Evolutionary conservation across 2,329 filamentous ascomycete species (phyloP), one percentile per base, ranked within the genome.

Genomic region (Botryotinia calthae): DNA sequence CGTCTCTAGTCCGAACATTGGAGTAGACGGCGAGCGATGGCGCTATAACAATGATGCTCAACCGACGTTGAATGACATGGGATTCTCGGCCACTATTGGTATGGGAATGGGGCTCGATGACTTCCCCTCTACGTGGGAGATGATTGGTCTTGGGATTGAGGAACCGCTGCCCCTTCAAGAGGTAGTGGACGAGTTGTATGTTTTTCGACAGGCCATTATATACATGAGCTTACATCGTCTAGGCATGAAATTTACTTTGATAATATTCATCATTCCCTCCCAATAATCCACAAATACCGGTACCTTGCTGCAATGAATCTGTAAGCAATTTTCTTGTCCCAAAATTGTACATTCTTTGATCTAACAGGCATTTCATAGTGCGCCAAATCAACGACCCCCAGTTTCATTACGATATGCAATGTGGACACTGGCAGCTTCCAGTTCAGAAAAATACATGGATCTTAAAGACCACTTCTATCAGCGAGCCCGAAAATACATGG

Each of bases 321-420:
- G 82, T 90, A 84, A 76, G 87, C 65, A 54, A 70, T 34, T 64
- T 48, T 25, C 20, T 71, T 46, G 42, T n/a, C 31, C 16, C 31
- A 8, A 37, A 44, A 34, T 5, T 51, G 16, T n/a, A 12, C 10
- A 4, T 37, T 25, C 14, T 9, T 20, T 22, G 14, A 46, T 65
- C 70, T 72, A 72, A 72, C 63, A 42, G 28, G 22, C 34, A 72
- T 68, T 51, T 68, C 51, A 22, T 74, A 90, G 88, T 70, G 89
- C 93, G n/a, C 94, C 94, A 28, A 90, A 90, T 75, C 91, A 94
- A 84, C 89, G 95, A 40, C 95, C 96, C 2, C 94, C 95, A 0
- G 90, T 97, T 44, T 94, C 92, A 76, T 84, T 99, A 67, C 90
- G 96, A 77, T 99, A 99, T 83, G 94, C 93, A 72, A 97, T 98